Evolutionary conservation across 2,329 filamentous ascomycete species (phyloP), one percentile per base, ranked within the genome.

Genomic region (Diplodia intermedia): DNA sequence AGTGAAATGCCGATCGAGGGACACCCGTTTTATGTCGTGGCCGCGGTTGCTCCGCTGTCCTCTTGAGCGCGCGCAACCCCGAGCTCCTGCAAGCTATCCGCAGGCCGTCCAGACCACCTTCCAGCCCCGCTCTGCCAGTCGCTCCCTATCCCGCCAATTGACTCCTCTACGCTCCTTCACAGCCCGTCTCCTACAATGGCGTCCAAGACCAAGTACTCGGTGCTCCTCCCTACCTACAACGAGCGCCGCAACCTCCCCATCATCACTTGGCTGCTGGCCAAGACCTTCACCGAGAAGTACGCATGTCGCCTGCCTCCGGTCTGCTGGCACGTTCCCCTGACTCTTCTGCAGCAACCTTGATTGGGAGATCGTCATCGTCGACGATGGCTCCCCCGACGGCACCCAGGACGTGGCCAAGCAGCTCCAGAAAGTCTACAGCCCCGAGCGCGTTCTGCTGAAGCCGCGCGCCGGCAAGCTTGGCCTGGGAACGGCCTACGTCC

Each of bases 211-310:
- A 97, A 94, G 83, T 99, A 97, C 87, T 97, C 94, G 73, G 90
- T 99, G 78, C 94, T 99, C 78, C 89, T 99, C 72, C 95, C 95
- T 68, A 99, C 95, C 70, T 99, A 97, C 88, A 98, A 99, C 81
- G 95, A 99, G 87, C 92, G 95, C 78, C 90, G 89, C 81, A 99
- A 99, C 83, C 89, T 99, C 73, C 95, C 95, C 76, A 95, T 99
- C 79, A 93, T 98, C 78, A 88, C 91, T 76, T 98, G 93, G 92
- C 85, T 99, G 80, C 87, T 99, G 73, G 92, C 97, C 83, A 90
- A 90, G 80, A 97, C 90, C 71, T 98, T 98, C 81, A 92, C 90
- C 63, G 89, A 97, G 80, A 86, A 91, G 94, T 97, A 85, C 71
- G 88, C 75, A 56, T 62, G 26, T 31, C 18, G 15, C 60, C 29